Evolutionary conservation across 1,284 basidiomycete species (phyloP).

Genomic region (Exsudoporus floridanus): DNA sequence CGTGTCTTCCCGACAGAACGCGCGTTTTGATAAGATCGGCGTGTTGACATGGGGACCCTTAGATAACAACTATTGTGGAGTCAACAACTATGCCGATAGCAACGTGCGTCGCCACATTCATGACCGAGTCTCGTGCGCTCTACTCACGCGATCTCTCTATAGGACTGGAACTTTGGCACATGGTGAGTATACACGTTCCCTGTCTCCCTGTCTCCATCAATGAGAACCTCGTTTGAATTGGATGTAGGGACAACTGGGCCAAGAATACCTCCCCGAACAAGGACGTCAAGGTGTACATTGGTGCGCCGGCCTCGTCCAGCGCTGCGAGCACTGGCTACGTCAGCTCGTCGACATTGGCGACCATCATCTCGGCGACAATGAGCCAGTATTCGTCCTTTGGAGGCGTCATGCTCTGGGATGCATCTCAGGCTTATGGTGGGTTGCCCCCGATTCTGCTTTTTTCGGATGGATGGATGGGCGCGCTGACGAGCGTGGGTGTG

Average conservation of each 20-base stretch:
- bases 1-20: slow-evolving; percentile 9
- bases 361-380: slow-evolving; percentile 45
- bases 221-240: not conserved
- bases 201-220: not conserved
- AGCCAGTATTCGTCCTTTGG: slow-evolving; percentile 61
- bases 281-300: slow-evolving; percentile 62
- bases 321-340: slow-evolving; percentile 56
- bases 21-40: not conserved
- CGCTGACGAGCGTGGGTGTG: not conserved
- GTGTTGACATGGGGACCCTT: slow-evolving; percentile 3
- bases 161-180: slow-evolving; percentile 52
- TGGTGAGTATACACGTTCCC: slow-evolving; percentile 40
- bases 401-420: slow-evolving; percentile 70
- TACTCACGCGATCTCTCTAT: not conserved
- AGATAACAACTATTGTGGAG: slow-evolving; percentile 61
- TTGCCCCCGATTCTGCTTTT: not conserved
- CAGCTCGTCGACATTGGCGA: slow-evolving; percentile 43
- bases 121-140: not conserved
- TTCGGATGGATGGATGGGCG: not conserved
- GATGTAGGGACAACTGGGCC: slow-evolving; percentile 62
- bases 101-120: slow-evolving; percentile 36
- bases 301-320: slow-evolving; percentile 51
- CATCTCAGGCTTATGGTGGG: slow-evolving; percentile 56
- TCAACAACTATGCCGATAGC: slow-evolving; percentile 43
- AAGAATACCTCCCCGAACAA: slow-evolving; percentile 55